Percentiles rank a stretch among this genome's conserved stretches.
Evolutionary conservation across 768 basidiomycete genomes (phyloP).

Genomic region (Chalciporus piperatus): DNA sequence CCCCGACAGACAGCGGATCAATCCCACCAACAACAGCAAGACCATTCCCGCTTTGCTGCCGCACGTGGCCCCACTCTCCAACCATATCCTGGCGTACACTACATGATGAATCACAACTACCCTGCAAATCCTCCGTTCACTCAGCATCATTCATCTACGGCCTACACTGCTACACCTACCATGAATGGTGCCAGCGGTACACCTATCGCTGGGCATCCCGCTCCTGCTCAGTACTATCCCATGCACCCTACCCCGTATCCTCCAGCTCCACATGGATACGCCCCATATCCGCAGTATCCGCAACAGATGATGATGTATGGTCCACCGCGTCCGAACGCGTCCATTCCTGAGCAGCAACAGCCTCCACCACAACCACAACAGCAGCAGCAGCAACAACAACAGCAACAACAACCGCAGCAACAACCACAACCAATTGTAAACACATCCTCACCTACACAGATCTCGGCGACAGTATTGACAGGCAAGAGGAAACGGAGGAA

Average conservation of each 20-base stretch:
- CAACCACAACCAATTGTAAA: constrained; percentile 31
- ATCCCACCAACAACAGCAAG: constrained; percentile 17
- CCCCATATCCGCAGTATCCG: constrained; percentile 56
- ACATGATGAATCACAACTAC: constrained; percentile 71
- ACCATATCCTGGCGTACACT: constrained; percentile 54
- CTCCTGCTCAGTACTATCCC: constrained; percentile 50
- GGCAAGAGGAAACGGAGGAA: constrained; percentile 68
- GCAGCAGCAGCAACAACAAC: constrained; percentile 27
- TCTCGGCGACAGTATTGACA: constrained; percentile 29
- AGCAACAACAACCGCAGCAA: constrained; percentile 13
- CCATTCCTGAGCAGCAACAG: constrained; percentile 33
- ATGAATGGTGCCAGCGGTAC: constrained; percentile 41
- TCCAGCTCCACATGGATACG: constrained; percentile 39
- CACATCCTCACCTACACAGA: constrained; percentile 32
- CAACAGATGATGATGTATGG: constrained; percentile 72
- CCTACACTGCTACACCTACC: constrained; percentile 29
- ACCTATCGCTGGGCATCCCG: constrained; percentile 20
- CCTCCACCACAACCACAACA: constrained; percentile 23
- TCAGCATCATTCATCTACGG: constrained; percentile 40
- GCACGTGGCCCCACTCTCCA: constrained; percentile 45
- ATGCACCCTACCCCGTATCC: constrained; percentile 55
- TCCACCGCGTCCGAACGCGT: constrained; percentile 35
- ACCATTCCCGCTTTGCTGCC: constrained; percentile 31
- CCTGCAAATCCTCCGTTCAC: constrained; percentile 54
- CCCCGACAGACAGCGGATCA: constrained; percentile 20